Evolutionary conservation across 768 basidiomycete genomes (phyloP), one percentile per base, ranked within the genome.

Genomic region (Kwoniella heveanensis): DNA sequence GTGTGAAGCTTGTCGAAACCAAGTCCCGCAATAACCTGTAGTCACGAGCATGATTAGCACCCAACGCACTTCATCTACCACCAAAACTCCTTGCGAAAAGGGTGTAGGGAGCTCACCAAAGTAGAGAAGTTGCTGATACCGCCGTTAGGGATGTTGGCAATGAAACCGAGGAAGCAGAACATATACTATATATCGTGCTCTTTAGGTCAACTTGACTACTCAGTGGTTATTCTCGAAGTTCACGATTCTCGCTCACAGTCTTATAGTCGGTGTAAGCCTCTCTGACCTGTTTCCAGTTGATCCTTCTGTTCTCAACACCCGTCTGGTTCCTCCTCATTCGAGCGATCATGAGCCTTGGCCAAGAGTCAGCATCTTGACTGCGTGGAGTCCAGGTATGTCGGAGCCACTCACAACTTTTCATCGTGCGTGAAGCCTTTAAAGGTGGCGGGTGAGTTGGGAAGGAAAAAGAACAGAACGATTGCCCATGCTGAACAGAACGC

Each of bases 371-470:
- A 9, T 24, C 57, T 19, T 27, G n/a, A n/a, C n/a, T n/a, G n/a
- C n/a, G n/a, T n/a, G n/a, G n/a, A n/a, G n/a, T n/a, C n/a, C n/a
- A n/a, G n/a, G n/a, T n/a, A n/a, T n/a, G n/a, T n/a, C n/a, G n/a
- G 19, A 19, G 9, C 2, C 19, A 55, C 60, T 55, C 27, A 62
- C 60, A 80, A 55, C n/a, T 72, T 70, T 56, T 81, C 80, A 13
- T 81, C 76, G 50, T 73, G 71, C 4, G 69, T 71, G 53, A 81
- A 75, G 57, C 76, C 76, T n/a, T 64, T 37, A 47, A 73, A 67
- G 13, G 74, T 79, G 8, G 74, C 70, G 1, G 78, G 80, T 15
- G 80, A 80, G 62, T 77, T 76, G 27, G 78, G 78, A n/a, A 80
- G 65, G 46, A 71, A 62, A 56, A 78, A 27, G 32, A 73, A 61